Evolutionary conservation across 805 yeast species (phyloP).

Genomic region (Candida qinlingensis): DNA sequence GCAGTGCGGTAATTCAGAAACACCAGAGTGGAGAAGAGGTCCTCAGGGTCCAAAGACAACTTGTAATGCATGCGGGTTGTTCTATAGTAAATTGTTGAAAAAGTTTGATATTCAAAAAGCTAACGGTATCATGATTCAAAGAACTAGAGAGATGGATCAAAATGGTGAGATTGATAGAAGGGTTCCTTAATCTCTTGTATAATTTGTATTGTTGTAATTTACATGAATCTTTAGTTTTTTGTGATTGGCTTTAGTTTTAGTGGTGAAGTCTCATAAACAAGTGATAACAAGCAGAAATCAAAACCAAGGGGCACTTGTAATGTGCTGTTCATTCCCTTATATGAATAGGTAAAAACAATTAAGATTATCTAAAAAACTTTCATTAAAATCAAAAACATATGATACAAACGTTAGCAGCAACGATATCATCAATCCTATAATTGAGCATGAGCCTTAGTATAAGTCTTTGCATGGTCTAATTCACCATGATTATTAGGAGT

Average conservation of each 20-base stretch:
- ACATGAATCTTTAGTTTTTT: no score
- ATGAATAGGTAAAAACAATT: neutral
- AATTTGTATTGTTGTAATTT: no score
- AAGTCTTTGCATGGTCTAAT: slow-evolving; percentile 21
- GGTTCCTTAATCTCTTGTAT: slow-evolving; percentile 1
- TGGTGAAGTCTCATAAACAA: no score
- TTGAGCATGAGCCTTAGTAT: slow-evolving; percentile 3
- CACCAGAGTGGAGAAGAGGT: slow-evolving; percentile 20
- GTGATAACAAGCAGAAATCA: no score
- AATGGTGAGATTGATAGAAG: slow-evolving; percentile 8
- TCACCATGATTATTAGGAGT: slow-evolving; percentile 41
- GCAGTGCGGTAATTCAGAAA: slow-evolving; percentile 7
- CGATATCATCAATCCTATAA: neutral
- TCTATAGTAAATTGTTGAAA: slow-evolving; percentile 11
- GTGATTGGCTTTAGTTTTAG: no score
- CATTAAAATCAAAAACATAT: neutral
- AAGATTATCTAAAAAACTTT: neutral
- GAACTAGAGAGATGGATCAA: neutral
- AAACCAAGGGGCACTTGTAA: no score
- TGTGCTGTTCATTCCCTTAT: neutral
- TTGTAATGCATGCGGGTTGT: slow-evolving; percentile 19
- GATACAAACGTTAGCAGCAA: neutral
- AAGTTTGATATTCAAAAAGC: slow-evolving; percentile 6
- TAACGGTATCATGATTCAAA: neutral
- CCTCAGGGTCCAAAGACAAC: slow-evolving; percentile 15